Evolutionary conservation across 2,329 filamentous ascomycete species (phyloP).

Genomic region (Fusarium siculi): DNA sequence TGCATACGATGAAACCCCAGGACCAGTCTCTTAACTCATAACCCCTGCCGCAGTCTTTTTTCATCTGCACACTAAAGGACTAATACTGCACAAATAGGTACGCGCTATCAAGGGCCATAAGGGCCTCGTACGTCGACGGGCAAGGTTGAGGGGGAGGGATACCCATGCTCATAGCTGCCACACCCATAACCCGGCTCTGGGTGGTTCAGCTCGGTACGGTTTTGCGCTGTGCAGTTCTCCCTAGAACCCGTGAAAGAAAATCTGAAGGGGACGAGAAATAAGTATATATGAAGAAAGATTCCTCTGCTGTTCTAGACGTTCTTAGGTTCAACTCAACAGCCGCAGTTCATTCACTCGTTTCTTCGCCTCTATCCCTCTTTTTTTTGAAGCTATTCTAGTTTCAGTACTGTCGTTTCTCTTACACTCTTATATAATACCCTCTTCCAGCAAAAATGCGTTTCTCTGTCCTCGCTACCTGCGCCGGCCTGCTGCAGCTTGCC

Average conservation of each 20-base stretch:
- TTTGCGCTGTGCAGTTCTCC: neutral
- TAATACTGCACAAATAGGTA: neutral
- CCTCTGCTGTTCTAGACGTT: neutral
- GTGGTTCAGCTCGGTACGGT: neutral
- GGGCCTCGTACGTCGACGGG: conserved; percentile 4
- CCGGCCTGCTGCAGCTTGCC: conserved; percentile 21
- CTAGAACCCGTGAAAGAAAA: neutral
- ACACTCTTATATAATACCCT: neutral
- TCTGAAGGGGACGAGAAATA: neutral
- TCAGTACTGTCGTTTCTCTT: conserved; percentile 10
- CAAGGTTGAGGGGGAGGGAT: conserved; percentile 9
- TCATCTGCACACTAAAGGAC: neutral
- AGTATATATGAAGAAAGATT: conserved; percentile 25
- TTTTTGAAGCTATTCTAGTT: conserved; percentile 21
- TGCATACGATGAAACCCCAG: conserved; percentile 13
- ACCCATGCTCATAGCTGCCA: neutral
- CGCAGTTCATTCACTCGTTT: conserved; percentile 17
- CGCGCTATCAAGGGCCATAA: neutral
- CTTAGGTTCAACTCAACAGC: conserved; percentile 13
- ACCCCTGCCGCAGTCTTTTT: neutral
- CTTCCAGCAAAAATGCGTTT: conserved; percentile 9
- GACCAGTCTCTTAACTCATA: conserved; percentile 2
- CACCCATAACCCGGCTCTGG: conserved; percentile 1
- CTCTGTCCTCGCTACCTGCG: conserved; percentile 21
- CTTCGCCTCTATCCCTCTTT: conserved; percentile 1